A percentile compares a stretch with the other conserved stretches of the same genome.
Evolutionary conservation across 768 basidiomycete genomes (phyloP).

Genomic region (Russula virescens): DNA sequence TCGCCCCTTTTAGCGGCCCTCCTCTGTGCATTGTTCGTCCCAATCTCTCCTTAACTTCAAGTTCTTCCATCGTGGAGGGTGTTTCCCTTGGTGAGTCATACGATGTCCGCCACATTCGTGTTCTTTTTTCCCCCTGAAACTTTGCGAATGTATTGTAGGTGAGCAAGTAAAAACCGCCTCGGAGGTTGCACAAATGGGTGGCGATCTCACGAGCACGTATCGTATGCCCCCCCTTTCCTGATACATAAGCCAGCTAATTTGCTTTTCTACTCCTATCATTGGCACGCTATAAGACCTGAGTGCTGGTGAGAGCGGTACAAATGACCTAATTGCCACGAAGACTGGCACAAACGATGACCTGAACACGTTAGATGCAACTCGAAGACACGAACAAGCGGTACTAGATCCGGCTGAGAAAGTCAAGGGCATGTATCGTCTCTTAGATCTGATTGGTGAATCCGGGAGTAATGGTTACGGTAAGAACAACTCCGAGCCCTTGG

Average conservation of each 20-base stretch:
- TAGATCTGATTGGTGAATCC: constrained; percentile 48
- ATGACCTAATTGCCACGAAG: too few relatives aligned
- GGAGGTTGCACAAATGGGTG: background rate
- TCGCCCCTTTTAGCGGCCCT: too few relatives aligned
- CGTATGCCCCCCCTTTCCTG: background rate
- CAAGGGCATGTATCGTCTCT: constrained; percentile 44
- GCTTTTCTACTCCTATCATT: background rate
- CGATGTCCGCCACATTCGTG: background rate
- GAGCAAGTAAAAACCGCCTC: background rate
- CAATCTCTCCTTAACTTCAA: too few relatives aligned
- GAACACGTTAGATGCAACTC: background rate
- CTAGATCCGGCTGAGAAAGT: constrained; percentile 25
- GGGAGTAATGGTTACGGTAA: constrained; percentile 47
- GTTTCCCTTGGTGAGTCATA: background rate
- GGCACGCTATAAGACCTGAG: background rate
- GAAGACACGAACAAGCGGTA: background rate
- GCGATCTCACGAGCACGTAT: background rate
- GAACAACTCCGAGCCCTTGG: constrained; percentile 13
- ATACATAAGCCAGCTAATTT: background rate
- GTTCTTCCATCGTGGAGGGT: background rate
- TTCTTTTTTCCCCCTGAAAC: background rate
- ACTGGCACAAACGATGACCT: background rate
- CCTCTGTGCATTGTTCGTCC: too few relatives aligned
- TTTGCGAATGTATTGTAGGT: background rate
- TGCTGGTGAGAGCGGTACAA: too few relatives aligned